Evolutionary conservation across 73 alveolate genomes (phyloP).

Genomic region (Tetrahymena elliotti): DNA sequence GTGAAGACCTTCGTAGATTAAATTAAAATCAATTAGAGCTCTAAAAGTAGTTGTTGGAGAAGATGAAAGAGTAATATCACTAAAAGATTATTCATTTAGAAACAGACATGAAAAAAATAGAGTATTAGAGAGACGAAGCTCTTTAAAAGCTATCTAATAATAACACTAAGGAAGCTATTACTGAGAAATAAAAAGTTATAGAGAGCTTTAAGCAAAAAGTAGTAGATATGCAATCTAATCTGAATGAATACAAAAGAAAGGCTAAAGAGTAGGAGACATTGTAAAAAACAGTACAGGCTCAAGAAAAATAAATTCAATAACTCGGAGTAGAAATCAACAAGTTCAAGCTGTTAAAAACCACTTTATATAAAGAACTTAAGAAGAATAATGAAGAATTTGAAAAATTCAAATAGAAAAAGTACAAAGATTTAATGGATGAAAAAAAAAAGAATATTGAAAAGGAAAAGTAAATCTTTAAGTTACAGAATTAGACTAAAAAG

Average conservation of each 20-base stretch:
- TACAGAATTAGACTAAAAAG: conserved; percentile 52
- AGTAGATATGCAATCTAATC: conserved; percentile 48
- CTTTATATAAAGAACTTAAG: conserved; percentile 45
- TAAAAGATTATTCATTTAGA: conserved; percentile 41
- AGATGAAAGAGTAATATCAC: conserved; percentile 6
- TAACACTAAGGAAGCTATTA: conserved; percentile 1
- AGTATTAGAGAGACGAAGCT: conserved; percentile 43
- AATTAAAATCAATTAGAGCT: conserved; percentile 12
- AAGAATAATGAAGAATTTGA: conserved; percentile 55
- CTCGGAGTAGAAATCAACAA: conserved; percentile 54
- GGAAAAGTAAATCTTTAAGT: conserved; percentile 49
- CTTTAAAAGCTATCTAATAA: conserved; percentile 20
- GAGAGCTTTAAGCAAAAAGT: conserved; percentile 50
- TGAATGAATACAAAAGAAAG: conserved; percentile 49
- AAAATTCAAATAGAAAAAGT: conserved; percentile 52
- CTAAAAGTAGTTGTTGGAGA: conserved; percentile 9
- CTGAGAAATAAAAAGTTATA: conserved; percentile 35
- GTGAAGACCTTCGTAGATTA: conserved; percentile 1
- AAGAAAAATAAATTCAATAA: conserved; percentile 38
- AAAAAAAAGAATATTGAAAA: conserved; percentile 48
- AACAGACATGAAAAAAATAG: conserved; percentile 47
- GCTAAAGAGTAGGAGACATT: conserved; percentile 46
- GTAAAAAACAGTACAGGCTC: conserved; percentile 32
- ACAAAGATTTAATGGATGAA: conserved; percentile 45
- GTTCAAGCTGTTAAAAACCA: conserved; percentile 48